These are phyloP conservation scores for Paspalum vaginatum DNA, from an alignment of 176 grass and related monocot genomes.

Conservation along the genomic window DNA sequence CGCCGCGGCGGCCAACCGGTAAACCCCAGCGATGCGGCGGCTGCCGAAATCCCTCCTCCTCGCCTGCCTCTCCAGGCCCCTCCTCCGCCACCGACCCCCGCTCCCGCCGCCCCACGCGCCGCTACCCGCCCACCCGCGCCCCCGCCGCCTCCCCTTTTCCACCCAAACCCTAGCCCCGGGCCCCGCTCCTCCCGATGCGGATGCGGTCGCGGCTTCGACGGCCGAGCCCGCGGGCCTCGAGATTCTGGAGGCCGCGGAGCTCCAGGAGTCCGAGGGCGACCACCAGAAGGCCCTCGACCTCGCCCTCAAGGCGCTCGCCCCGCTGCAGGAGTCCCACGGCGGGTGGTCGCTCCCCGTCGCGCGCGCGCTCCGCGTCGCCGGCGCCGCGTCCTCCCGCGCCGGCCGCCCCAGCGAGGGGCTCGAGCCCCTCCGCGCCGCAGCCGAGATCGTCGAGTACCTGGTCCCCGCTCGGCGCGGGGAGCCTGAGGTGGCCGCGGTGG, in stretches of 20 bases:
- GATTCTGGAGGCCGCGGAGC: slow-evolving; percentile 52
- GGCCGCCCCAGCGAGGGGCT: slow-evolving; percentile 55
- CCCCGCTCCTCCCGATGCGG: background rate
- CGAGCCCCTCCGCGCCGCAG: slow-evolving; percentile 65
- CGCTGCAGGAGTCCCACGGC: slow-evolving; percentile 63
- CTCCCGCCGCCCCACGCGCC: background rate
- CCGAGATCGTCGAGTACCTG: slow-evolving; percentile 51
- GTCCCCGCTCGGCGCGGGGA: background rate
- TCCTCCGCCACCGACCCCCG: slow-evolving; percentile 37
- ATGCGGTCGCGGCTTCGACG: slow-evolving; percentile 20
- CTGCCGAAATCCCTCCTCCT: slow-evolving; percentile 38
- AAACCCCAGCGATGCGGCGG: slow-evolving; percentile 55
- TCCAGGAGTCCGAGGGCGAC: slow-evolving; percentile 38
- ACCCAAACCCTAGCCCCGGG: slow-evolving; percentile 35
- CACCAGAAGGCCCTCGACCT: slow-evolving; percentile 57
- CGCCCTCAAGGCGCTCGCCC: slow-evolving; percentile 51
- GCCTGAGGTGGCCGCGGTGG: slow-evolving; percentile 42
- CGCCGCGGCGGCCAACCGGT: background rate
- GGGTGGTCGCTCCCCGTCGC: slow-evolving; percentile 74
- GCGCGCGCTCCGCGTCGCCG: slow-evolving; percentile 63
- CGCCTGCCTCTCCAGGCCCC: slow-evolving; percentile 38
- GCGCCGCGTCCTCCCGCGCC: slow-evolving; percentile 53
- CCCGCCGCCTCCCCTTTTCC: slow-evolving; percentile 43
- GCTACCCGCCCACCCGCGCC: slow-evolving; percentile 3
- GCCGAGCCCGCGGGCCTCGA: slow-evolving; percentile 36